Evolutionary conservation across 371 early-diverging fungal genomes (phyloP), one percentile per base, ranked within the genome.

Genomic region (Rhizopus sp.): DNA sequence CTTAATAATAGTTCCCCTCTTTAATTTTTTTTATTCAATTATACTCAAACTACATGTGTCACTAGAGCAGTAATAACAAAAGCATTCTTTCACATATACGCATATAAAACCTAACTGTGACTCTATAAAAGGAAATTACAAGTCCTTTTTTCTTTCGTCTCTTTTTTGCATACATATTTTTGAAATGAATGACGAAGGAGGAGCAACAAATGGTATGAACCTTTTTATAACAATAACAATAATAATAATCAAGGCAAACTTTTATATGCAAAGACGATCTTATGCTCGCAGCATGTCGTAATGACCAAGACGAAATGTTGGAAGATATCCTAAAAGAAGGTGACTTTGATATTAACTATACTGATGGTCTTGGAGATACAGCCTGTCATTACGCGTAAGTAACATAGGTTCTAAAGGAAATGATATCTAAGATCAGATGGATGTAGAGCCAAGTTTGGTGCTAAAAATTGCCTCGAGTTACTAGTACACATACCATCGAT

Each of bases 321-420:
- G 60, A 71, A 32, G 76, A 75, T 54, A 49, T 86, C 35, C 56
- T 86, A 12, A 62, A 62, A 23, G 61, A 57, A 46, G 65, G 62
- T 4, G 75, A 73, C 33, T 69, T 78, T 32, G 70, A 85, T 48
- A 65, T 86, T 55, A 85, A 86, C 65, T 78, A 75, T 64, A 69
- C 70, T 0, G 87, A 89, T 56, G 81, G 65, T 9, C 58, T 81
- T 38, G 89, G 89, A 23, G 78, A 82, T 56, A 77, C 85, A 5
- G 81, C 87, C 6, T 75, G 83, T 38, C 89, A 89, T 56, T 82
- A 85, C 57, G 83, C 84, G 87, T 86, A 83, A 69, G 23, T 23
- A 23, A 23, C 23, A 23, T 23, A 23, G 2, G 23, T 2, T 23
- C 23, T 23, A 23, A 23, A 23, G 23, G 23, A 39, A 8, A 39